phyloP scores from a whole-genome alignment of 108 stramenopile genomes.

The Skeletonema tropicum region DNA sequence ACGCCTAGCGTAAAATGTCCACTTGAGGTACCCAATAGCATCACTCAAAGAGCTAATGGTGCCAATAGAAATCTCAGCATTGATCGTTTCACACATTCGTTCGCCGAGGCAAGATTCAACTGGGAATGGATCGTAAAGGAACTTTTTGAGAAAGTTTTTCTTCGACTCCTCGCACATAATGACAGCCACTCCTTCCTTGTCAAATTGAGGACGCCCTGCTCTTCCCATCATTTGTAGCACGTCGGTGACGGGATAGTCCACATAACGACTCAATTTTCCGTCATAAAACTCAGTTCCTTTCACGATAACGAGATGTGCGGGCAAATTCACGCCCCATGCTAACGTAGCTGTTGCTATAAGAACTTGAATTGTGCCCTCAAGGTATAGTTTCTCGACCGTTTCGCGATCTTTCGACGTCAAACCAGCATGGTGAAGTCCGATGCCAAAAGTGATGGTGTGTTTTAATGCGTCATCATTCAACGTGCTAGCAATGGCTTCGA shows the following conservation, averaged over 20 bases:
- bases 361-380: conserved; percentile 92
- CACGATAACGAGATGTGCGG: conserved; percentile 90
- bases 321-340: conserved; percentile 89
- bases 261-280: conserved; percentile 91
- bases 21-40: conserved; percentile 91
- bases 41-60: conserved; percentile 79
- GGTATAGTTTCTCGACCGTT: conserved; percentile 90
- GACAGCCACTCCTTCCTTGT: conserved; percentile 89
- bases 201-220: conserved; percentile 98
- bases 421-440: conserved; percentile 99
- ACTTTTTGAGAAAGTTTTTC: conserved; percentile 96
- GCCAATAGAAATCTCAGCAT: conserved; percentile 94
- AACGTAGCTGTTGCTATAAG: conserved; percentile 92
- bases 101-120: conserved; percentile 93
- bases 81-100: conserved; percentile 92
- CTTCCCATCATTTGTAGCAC: conserved; percentile 99
- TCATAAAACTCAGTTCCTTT: conserved; percentile 99
- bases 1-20: conserved; percentile 97
- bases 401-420: conserved; percentile 62
- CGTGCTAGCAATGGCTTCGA: conserved; percentile 66
- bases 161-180: conserved; percentile 95
- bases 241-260: conserved; percentile 99
- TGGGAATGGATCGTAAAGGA: conserved; percentile 99
- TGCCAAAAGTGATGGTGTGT: conserved; percentile 96
- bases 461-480: conserved; percentile 86